A percentile compares a stretch with the other conserved stretches of the same genome.
phyloP scores from a whole-genome alignment of 495 filamentous ascomycete genomes.

The Neurospora cerealis region DNA sequence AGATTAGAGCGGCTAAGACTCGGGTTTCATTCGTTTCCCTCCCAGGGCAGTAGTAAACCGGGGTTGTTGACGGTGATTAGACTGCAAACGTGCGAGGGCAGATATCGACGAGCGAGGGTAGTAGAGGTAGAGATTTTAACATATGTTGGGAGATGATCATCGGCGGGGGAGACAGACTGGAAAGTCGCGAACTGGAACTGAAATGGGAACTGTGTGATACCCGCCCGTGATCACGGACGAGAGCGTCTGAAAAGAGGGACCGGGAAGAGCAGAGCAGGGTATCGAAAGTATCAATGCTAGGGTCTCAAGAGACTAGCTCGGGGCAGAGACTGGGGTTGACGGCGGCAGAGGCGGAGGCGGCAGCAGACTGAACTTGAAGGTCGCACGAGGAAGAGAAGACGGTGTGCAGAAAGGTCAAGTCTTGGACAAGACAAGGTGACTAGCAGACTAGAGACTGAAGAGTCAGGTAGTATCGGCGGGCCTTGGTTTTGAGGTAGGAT shows the following conservation, averaged over 20 bases:
- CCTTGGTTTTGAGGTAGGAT: neutral
- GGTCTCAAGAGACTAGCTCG: neutral
- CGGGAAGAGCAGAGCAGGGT: neutral
- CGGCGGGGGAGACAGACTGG: neutral
- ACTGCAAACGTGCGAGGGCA: neutral
- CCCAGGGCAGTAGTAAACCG: neutral
- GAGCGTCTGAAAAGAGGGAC: neutral
- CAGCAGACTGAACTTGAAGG: conserved; percentile 1
- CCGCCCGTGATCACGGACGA: neutral
- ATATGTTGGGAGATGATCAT: neutral
- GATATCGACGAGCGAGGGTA: neutral
- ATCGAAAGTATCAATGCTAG: neutral
- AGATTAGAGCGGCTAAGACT: conserved; percentile 33
- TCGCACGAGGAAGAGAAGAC: conserved; percentile 8
- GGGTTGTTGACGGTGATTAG: neutral
- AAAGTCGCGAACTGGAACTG: neutral
- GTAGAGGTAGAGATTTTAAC: neutral
- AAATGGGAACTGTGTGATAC: neutral
- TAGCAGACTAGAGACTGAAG: neutral
- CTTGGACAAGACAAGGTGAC: neutral
- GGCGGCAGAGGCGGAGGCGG: conserved; percentile 7
- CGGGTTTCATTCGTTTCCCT: conserved; percentile 33
- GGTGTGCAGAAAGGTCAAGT: neutral
- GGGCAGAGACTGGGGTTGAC: conserved; percentile 1
- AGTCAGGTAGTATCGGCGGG: neutral